A percentile compares a stretch with the other conserved stretches of the same genome.
Evolutionary conservation across 2,329 filamentous ascomycete genomes (phyloP).

Genomic region (Cadophora luteo-olivacea): DNA sequence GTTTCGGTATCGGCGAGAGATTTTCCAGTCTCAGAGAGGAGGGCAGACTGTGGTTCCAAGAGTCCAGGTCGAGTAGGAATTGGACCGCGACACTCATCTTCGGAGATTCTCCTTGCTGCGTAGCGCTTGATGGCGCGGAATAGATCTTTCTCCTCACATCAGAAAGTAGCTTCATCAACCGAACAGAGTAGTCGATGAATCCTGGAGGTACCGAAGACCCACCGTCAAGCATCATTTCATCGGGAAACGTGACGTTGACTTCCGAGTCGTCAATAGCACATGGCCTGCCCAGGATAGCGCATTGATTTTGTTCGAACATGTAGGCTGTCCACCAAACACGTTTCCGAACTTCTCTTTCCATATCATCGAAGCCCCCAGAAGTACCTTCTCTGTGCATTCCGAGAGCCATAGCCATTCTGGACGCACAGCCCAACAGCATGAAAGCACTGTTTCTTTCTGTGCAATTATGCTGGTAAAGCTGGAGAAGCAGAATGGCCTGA

Average conservation of each 20-base stretch:
- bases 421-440: constrained; percentile 49
- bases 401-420: constrained; percentile 51
- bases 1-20: constrained; percentile 30
- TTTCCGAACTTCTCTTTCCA: constrained; percentile 41
- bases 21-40: constrained; percentile 35
- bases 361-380: constrained; percentile 46
- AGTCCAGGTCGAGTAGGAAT: constrained; percentile 37
- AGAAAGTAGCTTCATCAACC: constrained; percentile 37
- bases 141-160: constrained; percentile 42
- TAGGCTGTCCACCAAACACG: constrained; percentile 44
- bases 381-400: constrained; percentile 52
- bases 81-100: constrained; percentile 36
- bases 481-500: constrained; percentile 50
- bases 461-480: constrained; percentile 50
- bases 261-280: constrained; percentile 42
- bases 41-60: constrained; percentile 41
- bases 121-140: constrained; percentile 31
- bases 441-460: constrained; percentile 51
- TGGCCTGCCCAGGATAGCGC: constrained; percentile 41
- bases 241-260: constrained; percentile 40
- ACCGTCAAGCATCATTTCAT: constrained; percentile 41
- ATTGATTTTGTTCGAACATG: constrained; percentile 42
- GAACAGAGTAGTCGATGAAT: constrained; percentile 39
- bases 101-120: constrained; percentile 32
- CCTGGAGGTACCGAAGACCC: constrained; percentile 35